phyloP scores from a whole-genome alignment of 371 early-diverging fungal genomes.

The Apophysomyces ossiformis region DNA sequence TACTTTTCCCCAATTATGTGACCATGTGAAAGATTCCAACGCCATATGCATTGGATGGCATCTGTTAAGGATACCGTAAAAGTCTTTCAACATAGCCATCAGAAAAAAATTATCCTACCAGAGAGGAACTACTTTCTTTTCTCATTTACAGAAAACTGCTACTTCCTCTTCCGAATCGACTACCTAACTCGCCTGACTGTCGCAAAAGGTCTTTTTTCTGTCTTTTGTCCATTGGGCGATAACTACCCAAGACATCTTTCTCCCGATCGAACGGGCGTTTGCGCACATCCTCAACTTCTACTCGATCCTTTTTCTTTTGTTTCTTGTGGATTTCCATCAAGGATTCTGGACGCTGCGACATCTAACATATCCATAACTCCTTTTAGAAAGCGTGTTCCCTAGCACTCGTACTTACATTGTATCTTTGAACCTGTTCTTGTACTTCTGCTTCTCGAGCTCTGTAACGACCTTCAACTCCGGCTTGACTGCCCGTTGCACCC shows the following conservation, averaged over 20 bases:
- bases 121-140: slow-evolving; percentile 5
- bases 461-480: not conserved
- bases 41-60: no score
- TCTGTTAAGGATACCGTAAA: no score
- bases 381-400: not conserved
- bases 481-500: not conserved
- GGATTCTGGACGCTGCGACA: slow-evolving; percentile 44
- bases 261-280: slow-evolving; percentile 62
- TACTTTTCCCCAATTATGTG: no score
- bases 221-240: slow-evolving; percentile 47
- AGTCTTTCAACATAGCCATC: not conserved
- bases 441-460: slow-evolving; percentile 28
- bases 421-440: slow-evolving; percentile 24
- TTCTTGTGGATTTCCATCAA: slow-evolving; percentile 58
- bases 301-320: slow-evolving; percentile 21
- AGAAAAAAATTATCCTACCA: not conserved
- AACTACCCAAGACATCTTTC: slow-evolving; percentile 53
- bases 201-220: slow-evolving; percentile 54
- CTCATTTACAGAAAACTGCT: slow-evolving; percentile 44
- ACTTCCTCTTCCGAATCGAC: slow-evolving; percentile 55
- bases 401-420: slow-evolving; percentile 33
- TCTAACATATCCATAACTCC: slow-evolving; percentile 20
- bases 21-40: no score
- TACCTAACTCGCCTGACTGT: slow-evolving; percentile 44
- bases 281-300: slow-evolving; percentile 53